Conservation (phyloP, 768 basidiomycete species). For the Naematelia encephala region DNA sequence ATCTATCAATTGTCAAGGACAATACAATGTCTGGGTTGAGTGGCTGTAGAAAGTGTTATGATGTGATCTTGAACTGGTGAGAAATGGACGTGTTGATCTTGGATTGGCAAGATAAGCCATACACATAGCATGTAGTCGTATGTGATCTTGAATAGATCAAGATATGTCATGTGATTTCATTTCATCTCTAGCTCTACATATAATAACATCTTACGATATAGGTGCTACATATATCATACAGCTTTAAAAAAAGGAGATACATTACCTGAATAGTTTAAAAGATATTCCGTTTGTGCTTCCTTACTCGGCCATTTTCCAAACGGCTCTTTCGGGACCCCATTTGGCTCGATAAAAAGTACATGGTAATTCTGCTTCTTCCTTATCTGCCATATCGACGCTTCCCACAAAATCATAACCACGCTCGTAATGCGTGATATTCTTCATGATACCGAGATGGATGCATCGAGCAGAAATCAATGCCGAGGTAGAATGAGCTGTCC, state of each 20-base stretch:
- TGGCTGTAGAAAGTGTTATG: too few species aligned
- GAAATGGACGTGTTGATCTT: too few species aligned
- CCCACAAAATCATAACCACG: constrained; percentile 41
- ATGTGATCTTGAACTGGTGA: too few species aligned
- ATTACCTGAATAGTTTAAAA: too few species aligned
- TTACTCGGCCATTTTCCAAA: constrained; percentile 5
- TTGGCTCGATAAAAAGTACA: constrained; percentile 31
- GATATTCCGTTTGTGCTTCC: too few species aligned
- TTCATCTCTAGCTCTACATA: too few species aligned
- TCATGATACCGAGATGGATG: constrained; percentile 43
- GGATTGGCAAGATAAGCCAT: too few species aligned
- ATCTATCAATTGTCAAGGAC: background rate
- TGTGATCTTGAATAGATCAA: background rate
- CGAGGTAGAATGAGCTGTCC: constrained; percentile 38
- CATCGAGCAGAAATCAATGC: constrained; percentile 37
- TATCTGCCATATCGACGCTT: constrained; percentile 40
- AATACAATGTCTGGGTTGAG: too few species aligned
- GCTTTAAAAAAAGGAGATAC: too few species aligned
- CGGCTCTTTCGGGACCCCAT: constrained; percentile 8
- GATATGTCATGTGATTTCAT: too few species aligned
- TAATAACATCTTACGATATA: too few species aligned
- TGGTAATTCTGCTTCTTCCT: constrained; percentile 42
- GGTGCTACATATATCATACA: too few species aligned
- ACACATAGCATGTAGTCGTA: background rate
- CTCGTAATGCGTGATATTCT: constrained; percentile 28